Conservation (phyloP, 306 rosid genomes). For the Pterocarpus santalinus region DNA sequence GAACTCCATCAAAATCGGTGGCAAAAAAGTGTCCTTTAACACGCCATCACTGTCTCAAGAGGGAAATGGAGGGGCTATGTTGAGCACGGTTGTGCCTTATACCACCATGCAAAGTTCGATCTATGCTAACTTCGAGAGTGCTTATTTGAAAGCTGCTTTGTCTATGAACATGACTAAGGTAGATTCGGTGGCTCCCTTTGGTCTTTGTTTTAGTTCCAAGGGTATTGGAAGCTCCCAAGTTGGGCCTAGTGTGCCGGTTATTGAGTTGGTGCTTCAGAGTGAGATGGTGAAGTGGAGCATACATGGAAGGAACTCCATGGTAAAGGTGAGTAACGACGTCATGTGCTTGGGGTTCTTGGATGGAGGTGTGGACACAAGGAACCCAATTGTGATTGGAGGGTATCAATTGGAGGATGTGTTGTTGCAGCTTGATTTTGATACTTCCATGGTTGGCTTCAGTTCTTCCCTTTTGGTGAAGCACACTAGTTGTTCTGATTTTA, state of each 20-base stretch:
- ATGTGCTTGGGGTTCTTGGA: slow-evolving; percentile 77
- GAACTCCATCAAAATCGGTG: slow-evolving; percentile 65
- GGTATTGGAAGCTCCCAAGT: neutral
- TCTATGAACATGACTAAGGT: slow-evolving; percentile 63
- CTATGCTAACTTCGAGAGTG: slow-evolving; percentile 49
- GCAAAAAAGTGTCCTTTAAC: slow-evolving; percentile 59
- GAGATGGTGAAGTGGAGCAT: slow-evolving; percentile 84
- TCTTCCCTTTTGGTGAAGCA: slow-evolving; percentile 55
- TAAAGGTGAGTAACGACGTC: slow-evolving; percentile 55
- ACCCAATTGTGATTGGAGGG: slow-evolving; percentile 72
- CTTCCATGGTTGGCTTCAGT: slow-evolving; percentile 78
- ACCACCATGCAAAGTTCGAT: slow-evolving; percentile 67
- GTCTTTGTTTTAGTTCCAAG: slow-evolving; percentile 59
- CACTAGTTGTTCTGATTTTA: slow-evolving; percentile 58
- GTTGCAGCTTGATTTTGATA: slow-evolving; percentile 68
- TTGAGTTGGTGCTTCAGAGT: slow-evolving; percentile 78
- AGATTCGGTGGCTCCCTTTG: slow-evolving; percentile 63
- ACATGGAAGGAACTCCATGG: slow-evolving; percentile 76
- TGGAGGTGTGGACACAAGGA: slow-evolving; percentile 63
- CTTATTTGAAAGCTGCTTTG: slow-evolving; percentile 62
- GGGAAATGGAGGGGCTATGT: slow-evolving; percentile 46
- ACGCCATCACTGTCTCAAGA: slow-evolving; percentile 39
- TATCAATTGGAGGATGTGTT: slow-evolving; percentile 74
- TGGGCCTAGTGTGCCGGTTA: slow-evolving; percentile 58
- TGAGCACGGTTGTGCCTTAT: slow-evolving; percentile 77